phyloP scores from a whole-genome alignment of 192 early-diverging fungal species.

The Phlyctochytrium planicorne region DNA sequence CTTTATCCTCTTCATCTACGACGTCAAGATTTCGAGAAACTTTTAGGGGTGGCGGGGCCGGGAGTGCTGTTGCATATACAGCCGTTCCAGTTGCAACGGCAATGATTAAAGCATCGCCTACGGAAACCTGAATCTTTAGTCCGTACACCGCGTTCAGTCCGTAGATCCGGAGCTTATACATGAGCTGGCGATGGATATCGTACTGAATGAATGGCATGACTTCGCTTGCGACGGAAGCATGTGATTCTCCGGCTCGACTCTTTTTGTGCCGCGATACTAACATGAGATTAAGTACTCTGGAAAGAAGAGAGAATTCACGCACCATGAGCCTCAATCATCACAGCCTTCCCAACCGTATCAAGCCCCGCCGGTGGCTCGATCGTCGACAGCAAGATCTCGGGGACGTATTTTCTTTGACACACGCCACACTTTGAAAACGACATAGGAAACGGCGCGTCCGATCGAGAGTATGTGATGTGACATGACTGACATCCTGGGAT shows the following conservation, averaged over 20 bases:
- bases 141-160: slow-evolving; percentile 80
- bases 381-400: slow-evolving; percentile 71
- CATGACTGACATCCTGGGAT: slow-evolving; percentile 51
- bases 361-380: slow-evolving; percentile 73
- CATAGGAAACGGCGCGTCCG: slow-evolving; percentile 71
- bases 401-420: slow-evolving; percentile 73
- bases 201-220: slow-evolving; percentile 81
- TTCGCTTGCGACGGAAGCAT: slow-evolving; percentile 70
- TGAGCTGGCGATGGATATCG: slow-evolving; percentile 77
- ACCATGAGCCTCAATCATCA: slow-evolving; percentile 76
- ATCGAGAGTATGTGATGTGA: slow-evolving; percentile 67
- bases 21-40: slow-evolving; percentile 73
- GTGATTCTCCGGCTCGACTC: slow-evolving; percentile 56
- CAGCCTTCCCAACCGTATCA: slow-evolving; percentile 62
- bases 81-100: slow-evolving; percentile 75
- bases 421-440: slow-evolving; percentile 61
- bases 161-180: slow-evolving; percentile 75
- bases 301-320: slow-evolving; percentile 8
- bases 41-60: slow-evolving; percentile 66
- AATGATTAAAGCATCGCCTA: slow-evolving; percentile 58
- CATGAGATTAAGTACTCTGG: neutral
- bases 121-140: slow-evolving; percentile 53
- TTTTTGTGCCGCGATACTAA: slow-evolving; percentile 50
- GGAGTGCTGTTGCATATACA: slow-evolving; percentile 66
- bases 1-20: slow-evolving; percentile 69